phyloP scores from a whole-genome alignment of 176 grass and related monocot species.

The Calamus simplicifolius region DNA sequence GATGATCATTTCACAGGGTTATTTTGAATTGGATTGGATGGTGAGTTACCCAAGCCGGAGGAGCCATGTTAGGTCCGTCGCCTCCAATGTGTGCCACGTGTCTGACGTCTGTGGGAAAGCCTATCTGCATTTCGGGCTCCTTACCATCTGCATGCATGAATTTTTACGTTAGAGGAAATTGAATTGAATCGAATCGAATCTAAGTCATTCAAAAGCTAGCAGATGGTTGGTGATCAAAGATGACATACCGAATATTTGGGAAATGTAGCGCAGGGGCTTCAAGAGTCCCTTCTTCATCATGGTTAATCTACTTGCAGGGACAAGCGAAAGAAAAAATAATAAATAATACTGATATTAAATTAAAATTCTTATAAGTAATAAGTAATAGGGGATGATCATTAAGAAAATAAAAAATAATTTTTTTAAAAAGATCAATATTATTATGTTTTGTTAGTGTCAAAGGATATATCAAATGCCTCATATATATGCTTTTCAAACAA shows the following conservation, averaged over 20 bases:
- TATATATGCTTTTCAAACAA: no score
- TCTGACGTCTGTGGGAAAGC: conserved; percentile 85
- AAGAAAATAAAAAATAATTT: no score
- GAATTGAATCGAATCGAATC: background rate
- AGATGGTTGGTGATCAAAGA: background rate
- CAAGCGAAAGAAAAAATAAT: background rate
- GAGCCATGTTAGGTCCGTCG: conserved; percentile 30
- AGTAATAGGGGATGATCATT: no score
- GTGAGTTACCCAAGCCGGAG: conserved; percentile 48
- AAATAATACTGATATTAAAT: no score
- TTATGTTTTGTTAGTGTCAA: no score
- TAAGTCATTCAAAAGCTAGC: no score
- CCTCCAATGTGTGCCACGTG: conserved; percentile 91
- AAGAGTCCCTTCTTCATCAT: conserved; percentile 81
- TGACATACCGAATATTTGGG: conserved; percentile 67
- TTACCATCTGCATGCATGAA: conserved; percentile 28
- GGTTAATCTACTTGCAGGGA: conserved; percentile 12
- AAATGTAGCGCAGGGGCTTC: conserved; percentile 61
- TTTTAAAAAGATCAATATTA: no score
- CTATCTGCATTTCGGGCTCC: conserved; percentile 72
- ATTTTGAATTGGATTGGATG: background rate
- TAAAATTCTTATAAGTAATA: no score
- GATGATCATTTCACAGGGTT: background rate
- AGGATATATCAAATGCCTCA: no score
- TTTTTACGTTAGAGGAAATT: background rate